Evolutionary conservation across 2,329 filamentous ascomycete species (phyloP), one percentile per base, ranked within the genome.

Genomic region (Fusarium sp.): DNA sequence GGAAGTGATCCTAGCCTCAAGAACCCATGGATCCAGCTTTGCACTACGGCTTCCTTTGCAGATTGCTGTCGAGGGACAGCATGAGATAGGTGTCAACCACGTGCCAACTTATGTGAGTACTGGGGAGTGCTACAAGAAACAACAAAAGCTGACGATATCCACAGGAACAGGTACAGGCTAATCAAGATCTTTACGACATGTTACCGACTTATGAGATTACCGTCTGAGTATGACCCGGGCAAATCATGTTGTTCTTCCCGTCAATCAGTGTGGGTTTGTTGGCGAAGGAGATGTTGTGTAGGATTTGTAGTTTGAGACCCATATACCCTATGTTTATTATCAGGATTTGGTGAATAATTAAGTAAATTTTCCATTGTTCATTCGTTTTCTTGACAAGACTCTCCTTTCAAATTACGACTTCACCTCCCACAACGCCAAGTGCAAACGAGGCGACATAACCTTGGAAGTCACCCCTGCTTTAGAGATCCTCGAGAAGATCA

Each of bases 61-160:
- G 10, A 45, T 72, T 6, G 33, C 54, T 0, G 62, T 65, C 0
- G 55, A 68, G 1, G 56, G 47, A 3, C 33, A 46, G 3, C 43
- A 45, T 0, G 44, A 49, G 4, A 45, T 51, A 1, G 58, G 50
- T 1, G 22, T 50, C 1, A 58, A 53, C 20, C 64, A 39, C 4
- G 47, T 70, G 1, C 67, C 67, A 3, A 64, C 54, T 1, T 70
- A 70, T 39, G 67, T 70, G 10, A 68, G 67, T 68, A 4, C 1
- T 4, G 3, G 0, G 1, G 0, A 19, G 11, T 3, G 4, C 1
- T 0, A 0, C 14, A 0, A 3, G 1, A 4, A 10, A 2, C 6
- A 1, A 0, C 3, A 0, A 7, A 15, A 14, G 6, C 56, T 70
- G 15, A 68, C 2, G 3, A 2, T 0, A 0, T 7, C 0, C 1